A percentile compares a stretch with the other conserved stretches of the same genome.
Evolutionary conservation across 352 stramenopile genomes (phyloP).

Genomic region (Vaucheria bursata): DNA sequence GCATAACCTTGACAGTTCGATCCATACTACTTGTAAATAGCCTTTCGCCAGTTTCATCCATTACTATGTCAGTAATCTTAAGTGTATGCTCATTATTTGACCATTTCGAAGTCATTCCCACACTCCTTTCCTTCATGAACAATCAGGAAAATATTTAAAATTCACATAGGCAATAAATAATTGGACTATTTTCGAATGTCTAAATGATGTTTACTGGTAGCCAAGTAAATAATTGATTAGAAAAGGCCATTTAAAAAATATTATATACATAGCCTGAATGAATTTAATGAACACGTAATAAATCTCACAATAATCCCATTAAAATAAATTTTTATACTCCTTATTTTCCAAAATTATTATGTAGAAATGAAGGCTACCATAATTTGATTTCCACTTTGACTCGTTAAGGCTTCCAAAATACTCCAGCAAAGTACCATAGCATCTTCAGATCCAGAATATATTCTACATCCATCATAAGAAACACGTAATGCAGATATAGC

Average conservation of each 20-base stretch:
- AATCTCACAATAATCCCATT: too few relatives aligned
- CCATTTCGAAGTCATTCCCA: conserved; percentile 13
- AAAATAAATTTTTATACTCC: too few relatives aligned
- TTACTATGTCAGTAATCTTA: conserved; percentile 17
- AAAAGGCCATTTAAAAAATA: too few relatives aligned
- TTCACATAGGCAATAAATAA: too few relatives aligned
- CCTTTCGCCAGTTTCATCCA: conserved; percentile 12
- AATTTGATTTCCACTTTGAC: conserved; percentile 9
- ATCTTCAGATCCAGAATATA: conserved; percentile 67
- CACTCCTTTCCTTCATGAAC: neutral
- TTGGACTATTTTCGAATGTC: too few relatives aligned
- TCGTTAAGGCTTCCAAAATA: conserved; percentile 25
- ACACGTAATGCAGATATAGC: conserved; percentile 58
- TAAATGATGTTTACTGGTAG: too few relatives aligned
- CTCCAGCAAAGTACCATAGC: conserved; percentile 67
- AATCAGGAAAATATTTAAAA: too few relatives aligned
- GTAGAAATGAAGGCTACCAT: conserved; percentile 12
- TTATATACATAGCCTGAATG: too few relatives aligned
- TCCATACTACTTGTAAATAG: conserved; percentile 26
- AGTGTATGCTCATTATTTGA: conserved; percentile 30
- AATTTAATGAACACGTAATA: too few relatives aligned
- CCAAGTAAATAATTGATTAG: too few relatives aligned
- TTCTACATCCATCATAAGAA: conserved; percentile 63
- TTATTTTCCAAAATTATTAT: too few relatives aligned
- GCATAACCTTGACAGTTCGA: conserved; percentile 12